Conservation (phyloP, 495 filamentous ascomycete genomes). For the Acidomyces sp. region DNA sequence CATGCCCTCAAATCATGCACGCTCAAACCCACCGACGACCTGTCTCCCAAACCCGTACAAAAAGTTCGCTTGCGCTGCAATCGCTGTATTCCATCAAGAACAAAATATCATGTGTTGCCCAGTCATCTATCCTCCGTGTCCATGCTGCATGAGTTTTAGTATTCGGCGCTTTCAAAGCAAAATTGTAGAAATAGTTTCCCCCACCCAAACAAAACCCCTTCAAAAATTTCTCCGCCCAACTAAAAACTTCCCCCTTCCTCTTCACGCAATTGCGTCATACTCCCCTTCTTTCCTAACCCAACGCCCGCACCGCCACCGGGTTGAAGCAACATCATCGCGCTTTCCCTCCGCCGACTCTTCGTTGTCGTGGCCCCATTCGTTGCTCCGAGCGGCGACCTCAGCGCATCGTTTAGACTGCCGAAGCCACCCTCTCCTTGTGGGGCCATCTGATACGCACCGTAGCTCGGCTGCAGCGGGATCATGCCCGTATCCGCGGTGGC, state of each 20-base stretch:
- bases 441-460: conserved; percentile 28
- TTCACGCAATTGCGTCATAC: conserved; percentile 15
- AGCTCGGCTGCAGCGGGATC: conserved; percentile 48
- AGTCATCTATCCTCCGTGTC: conserved; percentile 3
- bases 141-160: no score
- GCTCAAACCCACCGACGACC: no score
- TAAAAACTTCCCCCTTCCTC: conserved; percentile 15
- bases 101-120: no score
- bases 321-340: conserved; percentile 27
- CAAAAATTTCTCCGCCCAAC: background rate
- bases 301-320: conserved; percentile 11
- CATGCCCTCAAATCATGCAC: background rate
- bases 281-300: conserved; percentile 24
- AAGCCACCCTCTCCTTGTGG: conserved; percentile 21
- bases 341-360: conserved; percentile 27
- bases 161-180: no score
- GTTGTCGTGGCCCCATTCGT: no score
- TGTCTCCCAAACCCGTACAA: no score
- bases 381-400: conserved; percentile 12
- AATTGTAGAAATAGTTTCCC: no score
- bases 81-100: no score
- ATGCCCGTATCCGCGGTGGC: conserved; percentile 43
- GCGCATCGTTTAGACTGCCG: conserved; percentile 29
- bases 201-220: no score
- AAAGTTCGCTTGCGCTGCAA: no score